A percentile compares a stretch with the other conserved stretches of the same genome.
phyloP scores from a whole-genome alignment of 2,329 filamentous ascomycete genomes.

The Diaporthe batatas region DNA sequence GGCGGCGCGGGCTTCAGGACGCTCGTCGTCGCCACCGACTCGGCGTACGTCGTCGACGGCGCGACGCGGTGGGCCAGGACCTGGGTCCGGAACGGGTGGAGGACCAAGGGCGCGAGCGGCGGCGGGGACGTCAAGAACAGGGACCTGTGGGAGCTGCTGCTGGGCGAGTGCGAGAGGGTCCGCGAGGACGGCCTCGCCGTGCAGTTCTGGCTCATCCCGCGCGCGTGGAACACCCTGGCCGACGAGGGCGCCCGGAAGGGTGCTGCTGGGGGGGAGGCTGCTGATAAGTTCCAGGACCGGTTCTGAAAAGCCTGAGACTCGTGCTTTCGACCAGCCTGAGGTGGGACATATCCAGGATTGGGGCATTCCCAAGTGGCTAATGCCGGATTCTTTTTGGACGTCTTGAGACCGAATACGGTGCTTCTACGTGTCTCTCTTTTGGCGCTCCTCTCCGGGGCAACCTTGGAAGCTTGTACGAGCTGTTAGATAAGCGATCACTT shows the following conservation, averaged over 20 bases:
- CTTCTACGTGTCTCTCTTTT: not conserved
- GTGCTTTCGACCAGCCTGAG: too few species aligned
- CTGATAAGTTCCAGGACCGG: not conserved
- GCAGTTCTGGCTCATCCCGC: slow-evolving; percentile 11
- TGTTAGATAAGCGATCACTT: not conserved
- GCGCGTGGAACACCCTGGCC: slow-evolving; percentile 11
- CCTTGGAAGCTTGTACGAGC: too few species aligned
- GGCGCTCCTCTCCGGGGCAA: not conserved
- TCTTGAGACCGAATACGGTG: not conserved
- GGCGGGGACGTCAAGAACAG: slow-evolving; percentile 59
- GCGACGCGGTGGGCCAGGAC: slow-evolving; percentile 56
- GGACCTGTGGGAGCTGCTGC: slow-evolving; percentile 65
- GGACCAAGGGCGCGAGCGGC: slow-evolving; percentile 44
- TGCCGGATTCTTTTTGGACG: not conserved
- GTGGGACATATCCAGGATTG: too few species aligned
- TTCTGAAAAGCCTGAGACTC: not conserved
- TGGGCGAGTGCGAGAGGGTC: slow-evolving; percentile 13
- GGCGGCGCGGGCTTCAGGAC: slow-evolving; percentile 54
- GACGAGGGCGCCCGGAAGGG: not conserved
- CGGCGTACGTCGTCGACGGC: slow-evolving; percentile 62
- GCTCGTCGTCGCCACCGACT: slow-evolving; percentile 68
- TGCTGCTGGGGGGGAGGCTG: not conserved
- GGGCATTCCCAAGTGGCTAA: not conserved
- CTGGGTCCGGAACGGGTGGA: slow-evolving; percentile 63
- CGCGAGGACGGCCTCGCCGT: not conserved